Percentiles rank a stretch among this genome's conserved stretches.
Evolutionary conservation across 805 yeast species (phyloP).

Genomic region (Yarrowia divulgata): DNA sequence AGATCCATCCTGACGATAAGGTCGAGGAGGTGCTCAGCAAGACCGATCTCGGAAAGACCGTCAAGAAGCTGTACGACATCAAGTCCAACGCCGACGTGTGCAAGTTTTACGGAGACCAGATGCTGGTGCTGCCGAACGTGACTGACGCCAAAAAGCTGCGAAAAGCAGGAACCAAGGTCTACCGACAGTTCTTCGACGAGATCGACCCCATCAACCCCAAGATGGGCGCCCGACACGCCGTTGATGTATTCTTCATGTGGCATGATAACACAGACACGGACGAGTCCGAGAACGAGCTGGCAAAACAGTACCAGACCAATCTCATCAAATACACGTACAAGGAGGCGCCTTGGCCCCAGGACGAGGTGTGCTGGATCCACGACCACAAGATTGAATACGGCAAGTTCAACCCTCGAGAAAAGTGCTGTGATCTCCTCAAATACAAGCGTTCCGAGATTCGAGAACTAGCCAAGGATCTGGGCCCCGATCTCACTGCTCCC

Average conservation of each 20-base stretch:
- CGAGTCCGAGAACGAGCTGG: slow-evolving; percentile 41
- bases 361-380: slow-evolving; percentile 37
- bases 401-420: slow-evolving; percentile 19
- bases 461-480: slow-evolving; percentile 25
- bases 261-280: slow-evolving; percentile 45
- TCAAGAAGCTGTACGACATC: slow-evolving; percentile 24
- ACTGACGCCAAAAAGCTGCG: neutral
- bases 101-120: slow-evolving; percentile 31
- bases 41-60: neutral
- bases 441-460: neutral
- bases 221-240: slow-evolving; percentile 50
- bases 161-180: slow-evolving; percentile 42
- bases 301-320: slow-evolving; percentile 44
- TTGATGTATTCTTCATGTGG: slow-evolving; percentile 49
- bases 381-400: slow-evolving; percentile 23
- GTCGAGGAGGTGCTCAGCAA: slow-evolving; percentile 20
- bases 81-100: slow-evolving; percentile 9
- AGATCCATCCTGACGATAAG: slow-evolving; percentile 1
- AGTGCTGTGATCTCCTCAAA: slow-evolving; percentile 2
- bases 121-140: slow-evolving; percentile 15
- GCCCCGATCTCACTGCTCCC: slow-evolving; percentile 32
- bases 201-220: slow-evolving; percentile 47
- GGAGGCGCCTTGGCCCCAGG: slow-evolving; percentile 47
- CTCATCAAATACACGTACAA: slow-evolving; percentile 47
- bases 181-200: slow-evolving; percentile 49